phyloP scores from a whole-genome alignment of 495 filamentous ascomycete species.

The Tuber melanosporum region DNA sequence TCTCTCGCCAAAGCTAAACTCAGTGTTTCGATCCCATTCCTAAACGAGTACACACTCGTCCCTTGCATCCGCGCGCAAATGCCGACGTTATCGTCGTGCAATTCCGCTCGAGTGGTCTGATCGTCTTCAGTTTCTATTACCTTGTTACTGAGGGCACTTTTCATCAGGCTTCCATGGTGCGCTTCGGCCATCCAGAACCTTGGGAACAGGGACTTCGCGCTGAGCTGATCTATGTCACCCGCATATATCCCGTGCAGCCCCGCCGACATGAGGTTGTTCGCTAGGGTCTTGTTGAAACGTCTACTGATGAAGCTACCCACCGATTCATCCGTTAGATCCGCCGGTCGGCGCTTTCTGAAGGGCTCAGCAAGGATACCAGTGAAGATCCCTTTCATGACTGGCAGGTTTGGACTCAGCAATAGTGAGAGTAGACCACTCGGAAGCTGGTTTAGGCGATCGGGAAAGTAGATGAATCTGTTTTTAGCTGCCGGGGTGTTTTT shows the following conservation, averaged over 20 bases:
- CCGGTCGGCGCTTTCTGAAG: slow-evolving; percentile 35
- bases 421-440: slow-evolving; percentile 48
- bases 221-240: slow-evolving; percentile 79
- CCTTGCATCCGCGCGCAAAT: slow-evolving; percentile 17
- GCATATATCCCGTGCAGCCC: slow-evolving; percentile 88
- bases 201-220: slow-evolving; percentile 58
- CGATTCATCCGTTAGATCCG: slow-evolving; percentile 57
- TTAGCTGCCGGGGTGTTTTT: slow-evolving; percentile 49
- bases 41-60: slow-evolving; percentile 56
- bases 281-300: slow-evolving; percentile 51
- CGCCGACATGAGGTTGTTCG: slow-evolving; percentile 70
- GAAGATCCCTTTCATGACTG: slow-evolving; percentile 54
- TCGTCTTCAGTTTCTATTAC: slow-evolving; percentile 23
- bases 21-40: slow-evolving; percentile 54
- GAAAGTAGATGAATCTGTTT: slow-evolving; percentile 86
- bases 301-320: slow-evolving; percentile 62
- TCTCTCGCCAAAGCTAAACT: slow-evolving; percentile 47
- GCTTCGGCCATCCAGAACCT: slow-evolving; percentile 51
- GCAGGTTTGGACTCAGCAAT: slow-evolving; percentile 51
- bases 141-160: slow-evolving; percentile 16
- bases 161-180: slow-evolving; percentile 34
- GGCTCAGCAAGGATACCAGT: slow-evolving; percentile 46
- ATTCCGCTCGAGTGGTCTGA: slow-evolving; percentile 16
- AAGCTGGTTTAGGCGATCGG: slow-evolving; percentile 72
- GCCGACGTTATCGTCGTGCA: slow-evolving; percentile 22